Conservation (phyloP, 352 stramenopile genomes). For the Globisporangium lucens region DNA sequence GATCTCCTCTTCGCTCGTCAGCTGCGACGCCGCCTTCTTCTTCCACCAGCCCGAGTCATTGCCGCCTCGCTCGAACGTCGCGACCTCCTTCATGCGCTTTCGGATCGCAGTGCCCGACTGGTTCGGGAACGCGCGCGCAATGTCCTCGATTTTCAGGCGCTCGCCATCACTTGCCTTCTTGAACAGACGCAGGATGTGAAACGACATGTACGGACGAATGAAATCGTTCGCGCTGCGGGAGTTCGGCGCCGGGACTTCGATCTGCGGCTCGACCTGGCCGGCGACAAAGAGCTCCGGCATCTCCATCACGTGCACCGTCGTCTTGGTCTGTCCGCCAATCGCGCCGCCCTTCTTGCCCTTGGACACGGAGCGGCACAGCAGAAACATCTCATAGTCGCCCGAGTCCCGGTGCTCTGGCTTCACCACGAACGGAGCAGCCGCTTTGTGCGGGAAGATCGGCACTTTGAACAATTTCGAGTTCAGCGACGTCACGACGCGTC, state of each 20-base stretch:
- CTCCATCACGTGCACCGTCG: slow-evolving; percentile 75
- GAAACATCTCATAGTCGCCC: slow-evolving; percentile 60
- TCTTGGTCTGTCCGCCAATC: slow-evolving; percentile 38
- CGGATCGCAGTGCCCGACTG: slow-evolving; percentile 78
- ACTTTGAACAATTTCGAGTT: slow-evolving; percentile 86
- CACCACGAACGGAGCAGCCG: slow-evolving; percentile 46
- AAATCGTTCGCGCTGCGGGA: slow-evolving; percentile 81
- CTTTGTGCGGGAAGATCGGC: slow-evolving; percentile 72
- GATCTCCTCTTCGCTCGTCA: slow-evolving; percentile 78
- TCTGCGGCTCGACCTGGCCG: slow-evolving; percentile 79
- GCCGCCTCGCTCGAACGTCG: slow-evolving; percentile 79
- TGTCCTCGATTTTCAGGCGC: slow-evolving; percentile 82
- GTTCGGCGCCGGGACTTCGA: slow-evolving; percentile 79
- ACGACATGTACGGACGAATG: slow-evolving; percentile 85
- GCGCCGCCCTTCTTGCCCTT: slow-evolving; percentile 65
- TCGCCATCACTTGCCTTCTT: slow-evolving; percentile 80
- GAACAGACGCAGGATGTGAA: slow-evolving; percentile 81
- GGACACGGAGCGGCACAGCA: slow-evolving; percentile 65
- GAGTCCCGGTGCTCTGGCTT: slow-evolving; percentile 34
- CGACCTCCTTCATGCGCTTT: slow-evolving; percentile 86
- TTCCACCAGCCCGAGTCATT: slow-evolving; percentile 86
- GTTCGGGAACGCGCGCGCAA: slow-evolving; percentile 76
- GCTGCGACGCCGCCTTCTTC: slow-evolving; percentile 58
- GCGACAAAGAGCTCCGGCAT: slow-evolving; percentile 72
- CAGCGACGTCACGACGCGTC: slow-evolving; percentile 70